These are phyloP conservation scores for Antitrichia curtipendula DNA, from an alignment of 225 moss, liverwort and hornwort species.

Conservation along the genomic window DNA sequence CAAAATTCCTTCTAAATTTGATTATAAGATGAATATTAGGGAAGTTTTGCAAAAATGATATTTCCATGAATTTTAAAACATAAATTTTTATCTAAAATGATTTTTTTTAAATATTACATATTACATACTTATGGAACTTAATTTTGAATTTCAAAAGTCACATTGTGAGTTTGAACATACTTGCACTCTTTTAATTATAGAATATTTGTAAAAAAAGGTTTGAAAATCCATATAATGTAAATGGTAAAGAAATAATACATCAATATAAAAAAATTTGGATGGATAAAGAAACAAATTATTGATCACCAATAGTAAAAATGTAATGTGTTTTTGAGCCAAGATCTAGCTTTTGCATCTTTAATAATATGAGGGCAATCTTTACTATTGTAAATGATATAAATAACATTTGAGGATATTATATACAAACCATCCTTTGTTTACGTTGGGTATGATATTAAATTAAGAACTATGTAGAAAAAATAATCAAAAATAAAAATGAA, in stretches of 20 bases:
- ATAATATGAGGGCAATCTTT: neutral
- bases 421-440: neutral
- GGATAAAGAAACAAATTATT: too few species aligned
- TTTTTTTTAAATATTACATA: neutral
- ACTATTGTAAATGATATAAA: neutral
- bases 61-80: neutral
- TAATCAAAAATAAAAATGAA: too few species aligned
- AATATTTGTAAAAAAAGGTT: too few species aligned
- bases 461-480: too few species aligned
- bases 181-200: too few species aligned
- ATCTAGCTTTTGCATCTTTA: too few species aligned
- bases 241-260: too few species aligned
- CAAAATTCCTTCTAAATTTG: neutral
- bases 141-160: neutral
- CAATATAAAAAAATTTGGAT: too few species aligned
- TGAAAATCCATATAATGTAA: too few species aligned
- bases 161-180: neutral
- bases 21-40: neutral
- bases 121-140: neutral
- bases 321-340: too few species aligned
- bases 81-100: neutral
- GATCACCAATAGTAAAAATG: too few species aligned
- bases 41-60: neutral
- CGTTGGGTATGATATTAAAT: too few species aligned
- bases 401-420: neutral